These are phyloP conservation scores for Alternaria arborescens DNA, from an alignment of 2,329 filamentous ascomycete genomes.

Conservation along the genomic window DNA sequence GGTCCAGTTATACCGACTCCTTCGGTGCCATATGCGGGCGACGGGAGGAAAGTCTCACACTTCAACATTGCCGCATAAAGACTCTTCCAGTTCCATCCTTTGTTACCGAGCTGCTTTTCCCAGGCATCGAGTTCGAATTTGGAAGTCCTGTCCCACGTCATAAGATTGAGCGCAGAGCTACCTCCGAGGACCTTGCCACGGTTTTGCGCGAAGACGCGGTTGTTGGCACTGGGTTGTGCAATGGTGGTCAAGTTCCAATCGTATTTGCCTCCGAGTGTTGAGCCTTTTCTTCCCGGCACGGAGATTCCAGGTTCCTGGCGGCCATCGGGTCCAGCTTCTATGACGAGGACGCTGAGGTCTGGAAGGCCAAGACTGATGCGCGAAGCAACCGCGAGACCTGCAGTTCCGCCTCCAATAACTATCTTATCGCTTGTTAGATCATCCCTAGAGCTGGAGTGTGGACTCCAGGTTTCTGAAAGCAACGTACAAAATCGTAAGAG, in stretches of 20 bases:
- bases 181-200: slow-evolving; percentile 61
- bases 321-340: slow-evolving; percentile 43
- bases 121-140: slow-evolving; percentile 44
- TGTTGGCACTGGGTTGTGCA: slow-evolving; percentile 52
- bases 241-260: slow-evolving; percentile 57
- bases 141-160: slow-evolving; percentile 45
- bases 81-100: slow-evolving; percentile 45
- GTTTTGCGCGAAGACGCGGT: slow-evolving; percentile 54
- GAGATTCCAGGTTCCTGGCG: slow-evolving; percentile 37
- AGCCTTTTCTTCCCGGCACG: slow-evolving; percentile 40
- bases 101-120: slow-evolving; percentile 40
- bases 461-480: neutral
- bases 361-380: slow-evolving; percentile 46
- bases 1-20: slow-evolving; percentile 45
- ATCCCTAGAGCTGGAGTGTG: neutral
- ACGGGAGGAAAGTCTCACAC: slow-evolving; percentile 42
- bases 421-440: slow-evolving; percentile 16
- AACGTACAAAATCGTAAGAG: slow-evolving; percentile 17
- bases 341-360: slow-evolving; percentile 31
- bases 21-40: slow-evolving; percentile 34
- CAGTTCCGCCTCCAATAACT: slow-evolving; percentile 38
- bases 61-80: slow-evolving; percentile 46
- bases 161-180: slow-evolving; percentile 56
- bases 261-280: slow-evolving; percentile 37
- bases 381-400: slow-evolving; percentile 41